Evolutionary conservation across 2,329 filamentous ascomycete genomes (phyloP).

Genomic region (Lasiodiplodia sp.): DNA sequence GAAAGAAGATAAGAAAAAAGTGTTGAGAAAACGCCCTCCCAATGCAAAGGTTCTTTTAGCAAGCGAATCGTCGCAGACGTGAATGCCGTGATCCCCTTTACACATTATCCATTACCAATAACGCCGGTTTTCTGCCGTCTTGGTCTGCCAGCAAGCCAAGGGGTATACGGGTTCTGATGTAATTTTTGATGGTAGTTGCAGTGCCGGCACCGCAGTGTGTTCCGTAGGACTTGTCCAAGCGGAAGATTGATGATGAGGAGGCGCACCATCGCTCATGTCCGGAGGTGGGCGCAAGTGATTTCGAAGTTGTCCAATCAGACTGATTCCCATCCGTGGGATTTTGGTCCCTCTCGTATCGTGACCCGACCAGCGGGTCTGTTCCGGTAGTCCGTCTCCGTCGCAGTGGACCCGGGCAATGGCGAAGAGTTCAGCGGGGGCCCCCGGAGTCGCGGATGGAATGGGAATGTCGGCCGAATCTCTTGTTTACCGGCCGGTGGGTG

Average conservation of each 20-base stretch:
- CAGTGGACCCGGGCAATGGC: slow-evolving; percentile 11
- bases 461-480: background rate
- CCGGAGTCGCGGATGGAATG: slow-evolving; percentile 14
- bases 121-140: slow-evolving; percentile 15
- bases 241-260: background rate
- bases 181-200: background rate
- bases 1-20: background rate
- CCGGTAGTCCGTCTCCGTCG: slow-evolving; percentile 16
- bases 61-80: slow-evolving; percentile 24
- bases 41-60: slow-evolving; percentile 27
- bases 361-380: slow-evolving; percentile 23
- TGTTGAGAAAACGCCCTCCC: slow-evolving; percentile 12
- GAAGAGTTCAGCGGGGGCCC: slow-evolving; percentile 16
- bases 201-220: slow-evolving; percentile 5
- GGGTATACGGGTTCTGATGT: slow-evolving; percentile 8
- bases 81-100: slow-evolving; percentile 25
- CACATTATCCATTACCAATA: slow-evolving; percentile 22
- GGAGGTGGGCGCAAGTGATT: slow-evolving; percentile 9
- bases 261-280: slow-evolving; percentile 6
- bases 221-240: background rate
- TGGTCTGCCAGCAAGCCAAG: slow-evolving; percentile 10
- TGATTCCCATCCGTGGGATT: background rate
- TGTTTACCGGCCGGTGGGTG: slow-evolving; percentile 15
- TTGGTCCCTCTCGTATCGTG: slow-evolving; percentile 11
- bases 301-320: slow-evolving; percentile 8